Conservation (phyloP, 2,329 filamentous ascomycete genomes). For the Botrytis byssoidea region DNA sequence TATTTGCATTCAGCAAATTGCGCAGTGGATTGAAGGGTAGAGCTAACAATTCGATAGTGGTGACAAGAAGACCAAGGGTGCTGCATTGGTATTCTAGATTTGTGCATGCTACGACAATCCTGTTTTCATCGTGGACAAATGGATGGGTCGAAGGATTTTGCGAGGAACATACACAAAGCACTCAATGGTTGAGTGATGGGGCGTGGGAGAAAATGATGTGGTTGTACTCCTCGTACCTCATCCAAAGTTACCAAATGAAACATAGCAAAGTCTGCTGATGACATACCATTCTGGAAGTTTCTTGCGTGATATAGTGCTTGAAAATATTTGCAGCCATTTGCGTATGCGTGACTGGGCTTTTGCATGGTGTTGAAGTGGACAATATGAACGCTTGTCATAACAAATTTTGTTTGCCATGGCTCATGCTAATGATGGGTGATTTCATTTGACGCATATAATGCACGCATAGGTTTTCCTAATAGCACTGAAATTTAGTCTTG, state of each 20-base stretch:
- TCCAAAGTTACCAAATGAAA: conserved; percentile 34
- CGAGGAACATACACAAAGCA: conserved; percentile 30
- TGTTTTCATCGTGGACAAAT: conserved; percentile 33
- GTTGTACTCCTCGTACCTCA: conserved; percentile 34
- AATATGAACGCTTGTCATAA: not conserved
- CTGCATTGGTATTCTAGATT: conserved; percentile 97
- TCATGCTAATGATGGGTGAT: not conserved
- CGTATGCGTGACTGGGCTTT: conserved; percentile 12
- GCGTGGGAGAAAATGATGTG: conserved; percentile 29
- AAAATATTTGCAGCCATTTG: conserved; percentile 8
- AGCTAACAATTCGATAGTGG: conserved; percentile 59
- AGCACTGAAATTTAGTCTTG: not conserved
- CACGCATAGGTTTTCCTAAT: too few species aligned
- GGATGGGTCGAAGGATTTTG: conserved; percentile 28
- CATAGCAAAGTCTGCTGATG: conserved; percentile 38
- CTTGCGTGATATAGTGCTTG: conserved; percentile 15
- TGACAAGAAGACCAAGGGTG: conserved; percentile 99
- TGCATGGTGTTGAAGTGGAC: conserved; percentile 14
- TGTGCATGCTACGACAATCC: conserved; percentile 26
- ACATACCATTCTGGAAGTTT: conserved; percentile 17
- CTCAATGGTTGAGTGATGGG: conserved; percentile 32
- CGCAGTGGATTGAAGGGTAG: not conserved
- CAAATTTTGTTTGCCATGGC: not conserved
- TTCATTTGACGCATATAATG: not conserved
- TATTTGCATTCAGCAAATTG: not conserved